Evolutionary conservation across 305 asterid genomes (phyloP), one percentile per base, ranked within the genome.

Genomic region (Caryopteris hybrid): DNA sequence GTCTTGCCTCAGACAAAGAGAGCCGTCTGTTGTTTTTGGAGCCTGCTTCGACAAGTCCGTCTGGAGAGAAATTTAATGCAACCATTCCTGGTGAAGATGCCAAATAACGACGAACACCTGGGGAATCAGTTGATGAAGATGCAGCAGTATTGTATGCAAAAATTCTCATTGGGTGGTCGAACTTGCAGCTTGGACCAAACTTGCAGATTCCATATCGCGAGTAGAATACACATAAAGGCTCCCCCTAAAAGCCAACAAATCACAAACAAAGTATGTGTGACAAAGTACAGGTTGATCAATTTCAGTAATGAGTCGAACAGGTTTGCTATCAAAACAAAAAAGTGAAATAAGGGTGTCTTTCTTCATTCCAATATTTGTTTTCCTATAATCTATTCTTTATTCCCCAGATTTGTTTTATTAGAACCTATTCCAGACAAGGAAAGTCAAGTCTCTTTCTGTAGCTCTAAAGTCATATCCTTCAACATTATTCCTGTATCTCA

Each of bases 141-240:
- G 90, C 76, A 38, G 91, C 80, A 0, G 85, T 70, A 70, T 84
- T 81, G 81, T 89, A 86, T 14, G 91, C 76, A 72, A 86, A 84
- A 68, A 87, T 91, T 41, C 85, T 83, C 99, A 91, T 92, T 14
- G 99, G 98, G 79, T 95, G 99, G 81, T 95, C 97, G 84, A 86
- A 95, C 84, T 91, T 95, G 97, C 99, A 95, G 83, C 98, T 91
- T 71, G 97, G 97, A 61, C 98, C 99, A 81, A 95, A 95, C 78
- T 95, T 95, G 91, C 99, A 95, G 71, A 92, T 91, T 66, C 98
- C 97, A 66, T 91, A 95, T 58, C 95, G 84, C 65, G 99, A 89
- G 82, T 95, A 95, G 88, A 95, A 95, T 64, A 86, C 87, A 72
- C 99, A 95, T 74, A 91, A 59, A 55, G 97, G 94, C 79, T 89